Evolutionary conservation across 768 basidiomycete species (phyloP), one percentile per base, ranked within the genome.

Genomic region (Lactarius akahatsu): DNA sequence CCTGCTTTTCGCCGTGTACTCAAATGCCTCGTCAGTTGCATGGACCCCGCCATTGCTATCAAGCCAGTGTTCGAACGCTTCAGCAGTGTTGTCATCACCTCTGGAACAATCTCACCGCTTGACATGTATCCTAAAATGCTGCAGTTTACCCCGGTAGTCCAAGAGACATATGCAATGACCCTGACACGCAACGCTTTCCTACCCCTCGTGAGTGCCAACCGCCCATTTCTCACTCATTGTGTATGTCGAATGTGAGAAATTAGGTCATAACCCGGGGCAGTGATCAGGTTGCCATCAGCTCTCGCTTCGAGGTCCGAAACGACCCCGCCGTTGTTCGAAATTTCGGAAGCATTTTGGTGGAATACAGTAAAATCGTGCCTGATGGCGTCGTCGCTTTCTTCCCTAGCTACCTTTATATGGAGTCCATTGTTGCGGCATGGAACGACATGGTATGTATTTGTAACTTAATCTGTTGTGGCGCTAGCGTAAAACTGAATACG

Each of bases 71-170:
- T 99, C 74, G 97, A 99, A 74, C 91, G 95, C 36, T 99, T 98
- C 75, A 96, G 93, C 75, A 94, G 91, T 68, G 97, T 99, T 26
- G 94, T 99, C 69, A 99, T 99, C 75, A 99, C 97, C 0, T 98
- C 95, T 4, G 97, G 97, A 72, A 99, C 97, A 13, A 94, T 99
- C 72, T 98, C 96, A 1, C 97, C 97, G 2, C 78, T 99, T 65
- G 97, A 99, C 78, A 99, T 99, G 97, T 99, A 99, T 76, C 97
- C 97, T 15, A 99, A 98, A 78, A 99, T 99, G 92, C 82, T 99
- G 36, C 94, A 95, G 71, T 99, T 99, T 77, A 93, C 92, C 20
- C 96, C 97, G 2, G 95, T 96, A 23, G 92, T 98, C 7, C 92
- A 95, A 78, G 96, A 98, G 77, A 93, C 92, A 1, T 99, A 99